Base-by-base conservation (phyloP, 2,329 filamentous ascomycete genomes). In the Arthrocladium fulminans region DNA sequence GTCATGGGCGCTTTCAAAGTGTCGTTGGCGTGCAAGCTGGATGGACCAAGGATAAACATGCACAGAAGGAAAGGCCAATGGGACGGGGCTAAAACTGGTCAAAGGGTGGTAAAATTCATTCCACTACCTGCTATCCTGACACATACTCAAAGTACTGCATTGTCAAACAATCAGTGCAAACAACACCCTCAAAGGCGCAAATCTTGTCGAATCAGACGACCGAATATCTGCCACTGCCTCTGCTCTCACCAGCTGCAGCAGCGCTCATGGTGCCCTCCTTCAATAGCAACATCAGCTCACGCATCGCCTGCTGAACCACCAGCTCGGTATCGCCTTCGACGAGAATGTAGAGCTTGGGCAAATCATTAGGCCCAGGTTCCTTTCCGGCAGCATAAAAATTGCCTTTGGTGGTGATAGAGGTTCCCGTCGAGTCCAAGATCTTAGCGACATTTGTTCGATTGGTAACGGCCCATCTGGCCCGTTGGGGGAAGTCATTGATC, bases 401-500 rank as follows among this genome's bases (percentile, higher is more conserved):
- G 57, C 92, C 92, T 72, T 98, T 98, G 38, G 88, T 96, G 0
- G 92, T 98, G 65, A 98, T 98, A 5, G 88, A 95, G 1, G 89
- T 94, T 34, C 88, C 90, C 0, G 90, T 96, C 8, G 86, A 80
- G 62, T 98, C 92, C 55, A 98, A 76, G 59, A 98, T 96, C 74
- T 97, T 98, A 58, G 90, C 89, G 49, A 98, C 92, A 61, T 98
- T 98, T 29, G 92, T 97, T 56, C 92, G 81, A 66, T 98, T 98
- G 32, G 92, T 98, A 70, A 98, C 92, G 9, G 88, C 90, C 92
- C 92, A 98, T 59, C 92, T 81, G 55, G 92, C 92, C 74, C 96
- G 97, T 66, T 98, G 92, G 27, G 92, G 92, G 68, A 97, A 97
- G 68, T 98, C 92, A 67, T 98, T 98, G 78, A 98, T 98, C 67